Evolutionary conservation across 352 stramenopile species (phyloP).

Genomic region (Phytophthora cactorum): DNA sequence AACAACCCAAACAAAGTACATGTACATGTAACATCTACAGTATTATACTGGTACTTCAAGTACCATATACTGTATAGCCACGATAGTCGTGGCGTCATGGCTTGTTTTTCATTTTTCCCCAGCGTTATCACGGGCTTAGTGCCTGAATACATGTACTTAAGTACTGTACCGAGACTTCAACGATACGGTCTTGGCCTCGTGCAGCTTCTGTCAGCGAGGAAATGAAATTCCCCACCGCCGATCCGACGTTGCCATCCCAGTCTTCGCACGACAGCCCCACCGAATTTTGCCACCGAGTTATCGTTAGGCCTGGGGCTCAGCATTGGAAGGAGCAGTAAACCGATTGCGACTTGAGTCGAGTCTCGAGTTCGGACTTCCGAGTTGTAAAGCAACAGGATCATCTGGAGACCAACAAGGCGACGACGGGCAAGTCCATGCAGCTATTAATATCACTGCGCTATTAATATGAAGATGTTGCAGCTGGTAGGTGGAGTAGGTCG

Average conservation of each 20-base stretch:
- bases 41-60: neutral
- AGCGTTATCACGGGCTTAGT: slow-evolving; percentile 11
- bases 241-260: slow-evolving; percentile 10
- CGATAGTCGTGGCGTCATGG: neutral
- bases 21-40: no score
- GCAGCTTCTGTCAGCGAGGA: slow-evolving; percentile 3
- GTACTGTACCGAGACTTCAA: slow-evolving; percentile 10
- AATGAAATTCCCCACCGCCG: slow-evolving; percentile 1
- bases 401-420: slow-evolving; percentile 28
- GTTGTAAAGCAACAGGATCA: slow-evolving; percentile 2
- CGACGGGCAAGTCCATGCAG: slow-evolving; percentile 14
- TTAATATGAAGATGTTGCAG: slow-evolving; percentile 6
- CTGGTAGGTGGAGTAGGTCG: slow-evolving; percentile 21
- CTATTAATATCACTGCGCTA: neutral
- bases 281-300: slow-evolving; percentile 18
- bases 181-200: slow-evolving; percentile 11
- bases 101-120: neutral
- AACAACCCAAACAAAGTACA: neutral
- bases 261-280: slow-evolving; percentile 17
- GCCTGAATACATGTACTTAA: neutral
- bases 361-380: neutral
- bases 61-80: no score
- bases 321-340: slow-evolving; percentile 5
- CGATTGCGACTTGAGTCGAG: neutral
- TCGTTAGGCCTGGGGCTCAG: neutral